phyloP scores from a whole-genome alignment of 768 basidiomycete species.

The Cubamyces sp. region DNA sequence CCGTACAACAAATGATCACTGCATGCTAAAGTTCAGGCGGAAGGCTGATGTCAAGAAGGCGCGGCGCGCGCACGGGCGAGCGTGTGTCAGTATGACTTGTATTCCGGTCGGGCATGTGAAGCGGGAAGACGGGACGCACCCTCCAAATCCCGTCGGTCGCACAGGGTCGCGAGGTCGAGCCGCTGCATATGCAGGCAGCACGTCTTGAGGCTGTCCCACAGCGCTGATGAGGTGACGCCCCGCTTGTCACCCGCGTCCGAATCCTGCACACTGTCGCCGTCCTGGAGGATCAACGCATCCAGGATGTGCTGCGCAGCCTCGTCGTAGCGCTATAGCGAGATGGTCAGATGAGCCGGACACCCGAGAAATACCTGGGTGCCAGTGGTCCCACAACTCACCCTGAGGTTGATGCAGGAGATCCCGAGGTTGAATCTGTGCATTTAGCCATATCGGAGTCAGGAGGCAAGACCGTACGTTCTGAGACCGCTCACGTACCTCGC shows the following conservation, averaged over 20 bases:
- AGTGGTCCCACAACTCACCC: constrained; percentile 48
- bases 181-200: constrained; percentile 82
- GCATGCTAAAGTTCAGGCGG: constrained; percentile 29
- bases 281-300: constrained; percentile 88
- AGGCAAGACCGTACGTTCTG: background rate
- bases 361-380: background rate
- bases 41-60: constrained; percentile 17
- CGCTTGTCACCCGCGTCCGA: constrained; percentile 50
- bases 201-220: constrained; percentile 90
- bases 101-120: background rate
- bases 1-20: constrained; percentile 3
- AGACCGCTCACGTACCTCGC: constrained; percentile 60
- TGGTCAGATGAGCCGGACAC: background rate
- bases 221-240: constrained; percentile 72
- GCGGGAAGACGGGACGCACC: constrained; percentile 39
- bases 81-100: background rate
- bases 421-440: constrained; percentile 83
- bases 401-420: constrained; percentile 88
- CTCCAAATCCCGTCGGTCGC: constrained; percentile 73
- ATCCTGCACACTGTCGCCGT: constrained; percentile 74
- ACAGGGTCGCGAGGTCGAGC: constrained; percentile 73
- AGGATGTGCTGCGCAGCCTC: constrained; percentile 88
- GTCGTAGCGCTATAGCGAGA: constrained; percentile 64
- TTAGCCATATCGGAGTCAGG: background rate
- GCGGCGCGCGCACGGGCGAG: too few species aligned